Evolutionary conservation across 2,329 filamentous ascomycete genomes (phyloP).

Genomic region (Trichoderma pleuroti): DNA sequence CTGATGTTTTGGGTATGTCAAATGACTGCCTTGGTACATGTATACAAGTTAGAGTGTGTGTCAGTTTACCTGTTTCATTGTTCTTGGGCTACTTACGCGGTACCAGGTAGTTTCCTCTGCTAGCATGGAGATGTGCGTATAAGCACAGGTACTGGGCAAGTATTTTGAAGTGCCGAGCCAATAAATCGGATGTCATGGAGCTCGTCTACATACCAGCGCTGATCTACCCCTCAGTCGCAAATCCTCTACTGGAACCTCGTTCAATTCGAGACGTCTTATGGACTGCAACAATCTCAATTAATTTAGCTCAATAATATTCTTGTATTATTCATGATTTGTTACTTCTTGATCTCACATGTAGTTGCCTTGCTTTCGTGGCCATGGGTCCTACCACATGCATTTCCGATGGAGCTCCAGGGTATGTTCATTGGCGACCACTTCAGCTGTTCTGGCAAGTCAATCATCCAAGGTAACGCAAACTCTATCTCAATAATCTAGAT

Average conservation of each 20-base stretch:
- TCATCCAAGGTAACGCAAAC: background rate
- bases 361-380: background rate
- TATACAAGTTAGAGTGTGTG: background rate
- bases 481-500: background rate
- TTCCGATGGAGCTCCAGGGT: background rate
- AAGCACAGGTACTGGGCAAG: background rate
- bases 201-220: background rate
- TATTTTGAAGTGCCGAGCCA: background rate
- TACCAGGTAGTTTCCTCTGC: background rate
- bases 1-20: background rate
- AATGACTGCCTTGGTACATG: background rate
- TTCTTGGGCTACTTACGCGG: background rate
- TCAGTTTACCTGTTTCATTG: background rate
- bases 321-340: background rate
- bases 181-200: background rate
- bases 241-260: background rate
- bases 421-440: background rate
- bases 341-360: background rate
- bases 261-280: background rate
- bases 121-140: background rate
- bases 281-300: background rate
- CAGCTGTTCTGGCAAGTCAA: background rate
- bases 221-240: background rate
- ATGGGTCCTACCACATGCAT: background rate
- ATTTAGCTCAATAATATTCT: background rate